phyloP scores from a whole-genome alignment of 2,329 filamentous ascomycete species.

The Colletotrichum somersetense region DNA sequence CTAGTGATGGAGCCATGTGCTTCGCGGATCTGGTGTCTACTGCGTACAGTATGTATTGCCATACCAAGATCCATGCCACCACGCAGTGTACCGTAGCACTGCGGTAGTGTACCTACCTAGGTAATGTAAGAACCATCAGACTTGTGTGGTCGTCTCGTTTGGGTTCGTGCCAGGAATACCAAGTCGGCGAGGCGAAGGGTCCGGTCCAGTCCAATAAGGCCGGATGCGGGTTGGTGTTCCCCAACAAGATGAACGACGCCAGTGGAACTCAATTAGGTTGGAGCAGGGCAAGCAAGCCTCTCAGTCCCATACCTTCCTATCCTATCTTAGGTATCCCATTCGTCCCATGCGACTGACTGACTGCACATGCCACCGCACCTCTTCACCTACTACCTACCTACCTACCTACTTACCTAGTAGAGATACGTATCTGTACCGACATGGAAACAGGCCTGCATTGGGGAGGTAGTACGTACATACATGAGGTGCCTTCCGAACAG shows the following conservation, averaged over 20 bases:
- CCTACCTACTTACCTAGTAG: neutral
- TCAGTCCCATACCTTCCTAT: neutral
- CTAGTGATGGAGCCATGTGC: conserved; percentile 17
- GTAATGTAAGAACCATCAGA: too few species aligned
- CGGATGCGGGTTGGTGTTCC: neutral
- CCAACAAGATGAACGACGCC: conserved; percentile 7
- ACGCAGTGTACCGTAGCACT: neutral
- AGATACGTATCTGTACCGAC: neutral
- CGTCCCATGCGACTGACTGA: neutral
- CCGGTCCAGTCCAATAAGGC: neutral
- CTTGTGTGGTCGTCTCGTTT: neutral
- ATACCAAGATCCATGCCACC: neutral
- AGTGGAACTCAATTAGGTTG: neutral
- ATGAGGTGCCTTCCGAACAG: too few species aligned
- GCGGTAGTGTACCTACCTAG: neutral
- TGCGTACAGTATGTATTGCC: too few species aligned
- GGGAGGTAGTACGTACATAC: too few species aligned
- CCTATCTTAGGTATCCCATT: neutral
- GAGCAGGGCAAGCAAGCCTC: neutral
- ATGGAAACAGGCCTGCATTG: neutral
- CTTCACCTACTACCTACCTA: neutral
- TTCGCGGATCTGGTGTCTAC: neutral
- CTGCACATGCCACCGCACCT: neutral
- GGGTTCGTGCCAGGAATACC: neutral
- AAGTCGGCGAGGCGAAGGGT: neutral